These are phyloP conservation scores for Cenchrus purpureus DNA, from an alignment of 176 grass and related monocot species.

Conservation along the genomic window DNA sequence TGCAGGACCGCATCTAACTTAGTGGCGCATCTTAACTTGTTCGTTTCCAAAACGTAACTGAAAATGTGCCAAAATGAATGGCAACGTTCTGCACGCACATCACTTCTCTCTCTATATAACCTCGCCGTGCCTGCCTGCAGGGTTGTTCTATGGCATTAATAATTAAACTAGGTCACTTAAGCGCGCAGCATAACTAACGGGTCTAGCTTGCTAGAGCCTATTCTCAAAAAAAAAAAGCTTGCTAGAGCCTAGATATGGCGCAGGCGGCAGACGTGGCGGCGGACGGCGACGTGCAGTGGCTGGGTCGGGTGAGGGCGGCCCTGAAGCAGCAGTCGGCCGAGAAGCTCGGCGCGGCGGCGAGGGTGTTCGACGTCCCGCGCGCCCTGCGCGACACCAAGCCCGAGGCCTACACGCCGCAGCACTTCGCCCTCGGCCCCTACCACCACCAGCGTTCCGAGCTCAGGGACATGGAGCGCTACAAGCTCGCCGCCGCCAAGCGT, in stretches of 20 bases:
- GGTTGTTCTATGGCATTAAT: neutral
- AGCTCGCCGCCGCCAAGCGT: conserved; percentile 74
- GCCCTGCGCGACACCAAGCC: conserved; percentile 52
- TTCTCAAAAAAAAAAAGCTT: too few relatives aligned
- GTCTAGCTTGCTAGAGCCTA: too few relatives aligned
- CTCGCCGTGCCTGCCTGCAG: too few relatives aligned
- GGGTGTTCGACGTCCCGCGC: conserved; percentile 65
- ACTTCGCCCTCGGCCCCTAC: conserved; percentile 70
- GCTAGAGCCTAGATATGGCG: neutral
- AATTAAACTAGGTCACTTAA: neutral
- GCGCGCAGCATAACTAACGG: too few relatives aligned
- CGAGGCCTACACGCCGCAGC: conserved; percentile 68
- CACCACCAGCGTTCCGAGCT: conserved; percentile 66
- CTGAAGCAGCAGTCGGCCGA: conserved; percentile 44
- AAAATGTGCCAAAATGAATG: too few relatives aligned
- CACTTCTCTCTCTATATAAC: too few relatives aligned
- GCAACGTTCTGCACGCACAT: too few relatives aligned
- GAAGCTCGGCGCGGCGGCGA: conserved; percentile 33
- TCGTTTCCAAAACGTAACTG: too few relatives aligned
- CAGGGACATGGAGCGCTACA: conserved; percentile 83
- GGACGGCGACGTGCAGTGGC: conserved; percentile 43
- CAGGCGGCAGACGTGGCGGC: neutral
- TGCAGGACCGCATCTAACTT: too few relatives aligned
- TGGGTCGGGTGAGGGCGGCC: conserved; percentile 50
- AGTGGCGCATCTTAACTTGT: too few relatives aligned